Evolutionary conservation across 371 early-diverging fungal species (phyloP).

Genomic region (Mortierella polycephala): DNA sequence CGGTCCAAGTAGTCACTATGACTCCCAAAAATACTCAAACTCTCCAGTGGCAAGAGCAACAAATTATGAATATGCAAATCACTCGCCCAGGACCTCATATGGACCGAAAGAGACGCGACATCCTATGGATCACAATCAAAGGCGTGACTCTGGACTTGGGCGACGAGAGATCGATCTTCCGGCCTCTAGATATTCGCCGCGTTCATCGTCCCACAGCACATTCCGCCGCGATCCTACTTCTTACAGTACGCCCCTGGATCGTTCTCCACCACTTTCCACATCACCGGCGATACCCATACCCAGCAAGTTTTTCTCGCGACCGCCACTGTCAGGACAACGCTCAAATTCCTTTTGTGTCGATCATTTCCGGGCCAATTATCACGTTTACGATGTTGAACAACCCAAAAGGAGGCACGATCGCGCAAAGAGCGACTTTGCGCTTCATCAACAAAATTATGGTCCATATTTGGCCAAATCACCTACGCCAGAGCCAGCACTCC

Average conservation of each 20-base stretch:
- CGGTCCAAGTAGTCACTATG: not conserved
- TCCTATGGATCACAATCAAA: constrained; percentile 2
- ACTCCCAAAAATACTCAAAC: not conserved
- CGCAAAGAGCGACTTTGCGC: constrained; percentile 44
- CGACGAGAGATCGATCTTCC: constrained; percentile 20
- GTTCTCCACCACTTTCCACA: constrained; percentile 3
- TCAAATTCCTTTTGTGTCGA: constrained; percentile 19
- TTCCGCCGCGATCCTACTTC: constrained; percentile 7
- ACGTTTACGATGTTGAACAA: constrained; percentile 24
- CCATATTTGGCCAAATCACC: constrained; percentile 47
- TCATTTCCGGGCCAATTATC: constrained; percentile 18
- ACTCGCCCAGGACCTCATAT: not conserved
- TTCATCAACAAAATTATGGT: constrained; percentile 54
- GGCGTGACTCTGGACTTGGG: constrained; percentile 29
- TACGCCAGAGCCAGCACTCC: constrained; percentile 14
- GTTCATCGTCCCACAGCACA: constrained; percentile 3
- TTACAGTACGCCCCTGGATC: constrained; percentile 7
- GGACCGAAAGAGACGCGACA: constrained; percentile 5
- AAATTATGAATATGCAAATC: not conserved
- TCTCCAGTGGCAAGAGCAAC: not conserved
- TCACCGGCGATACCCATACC: not conserved
- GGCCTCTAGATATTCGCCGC: constrained; percentile 5
- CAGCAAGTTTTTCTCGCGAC: constrained; percentile 11
- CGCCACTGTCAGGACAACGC: constrained; percentile 21
- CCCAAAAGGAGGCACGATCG: constrained; percentile 14